Conservation (phyloP, 352 stramenopile species). For the Globisporangium cederbergense region DNA sequence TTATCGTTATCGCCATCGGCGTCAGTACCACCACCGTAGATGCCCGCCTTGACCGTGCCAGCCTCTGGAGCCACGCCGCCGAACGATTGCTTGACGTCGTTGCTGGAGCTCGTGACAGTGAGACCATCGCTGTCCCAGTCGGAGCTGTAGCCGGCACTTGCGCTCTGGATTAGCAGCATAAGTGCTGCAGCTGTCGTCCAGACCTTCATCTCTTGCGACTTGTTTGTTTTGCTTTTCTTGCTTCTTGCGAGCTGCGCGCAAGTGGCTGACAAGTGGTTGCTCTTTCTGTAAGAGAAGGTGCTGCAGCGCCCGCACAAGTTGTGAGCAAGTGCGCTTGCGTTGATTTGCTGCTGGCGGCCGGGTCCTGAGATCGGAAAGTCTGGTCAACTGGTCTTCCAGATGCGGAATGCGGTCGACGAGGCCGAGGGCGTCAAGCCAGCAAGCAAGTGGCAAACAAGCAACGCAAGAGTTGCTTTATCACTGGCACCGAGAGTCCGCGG, state of each 20-base stretch:
- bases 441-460: neutral
- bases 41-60: neutral
- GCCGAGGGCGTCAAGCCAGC: neutral
- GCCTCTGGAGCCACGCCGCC: neutral
- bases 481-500: neutral
- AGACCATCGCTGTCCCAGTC: conserved; percentile 11
- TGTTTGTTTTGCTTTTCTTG: neutral
- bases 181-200: neutral
- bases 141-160: neutral
- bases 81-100: conserved; percentile 13
- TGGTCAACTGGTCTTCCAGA: conserved; percentile 3
- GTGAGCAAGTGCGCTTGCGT: neutral
- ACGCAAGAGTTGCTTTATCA: neutral
- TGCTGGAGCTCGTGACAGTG: neutral
- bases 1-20: neutral
- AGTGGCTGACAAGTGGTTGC: conserved; percentile 1
- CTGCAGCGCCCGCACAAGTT: neutral
- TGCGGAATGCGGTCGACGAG: conserved; percentile 5
- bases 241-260: too few species aligned
- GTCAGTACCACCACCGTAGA: neutral
- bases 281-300: conserved; percentile 7
- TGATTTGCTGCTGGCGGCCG: neutral
- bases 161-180: neutral
- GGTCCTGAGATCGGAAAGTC: neutral
- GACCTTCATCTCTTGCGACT: conserved; percentile 2